Base-by-base conservation (phyloP, 177 flowering plant species). In the Tripterygium wilfordii region DNA sequence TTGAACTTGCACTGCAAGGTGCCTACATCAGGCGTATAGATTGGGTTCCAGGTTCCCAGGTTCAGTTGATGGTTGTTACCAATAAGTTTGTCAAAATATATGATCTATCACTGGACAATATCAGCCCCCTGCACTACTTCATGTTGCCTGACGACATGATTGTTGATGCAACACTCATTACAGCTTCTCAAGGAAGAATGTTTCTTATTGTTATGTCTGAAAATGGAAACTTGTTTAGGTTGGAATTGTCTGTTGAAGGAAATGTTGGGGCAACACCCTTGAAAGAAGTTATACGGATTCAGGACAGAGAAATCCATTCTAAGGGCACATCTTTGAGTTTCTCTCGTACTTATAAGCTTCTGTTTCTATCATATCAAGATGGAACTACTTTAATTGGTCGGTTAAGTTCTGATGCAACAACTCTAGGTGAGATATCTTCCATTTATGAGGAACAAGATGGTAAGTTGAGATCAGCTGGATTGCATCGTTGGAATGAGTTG, bases 21-120 rank as follows among this genome's bases (percentile, higher is more conserved):
- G 85, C 99, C 36, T 83, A 83, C 70, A 85, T 94, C 25, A 82
- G 92, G 42, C 73, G 76, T 46, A 66, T 89, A 31, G 97, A 89
- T 26, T 94, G 99, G 99, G 80, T 94, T 63, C 99, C 96, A 15
- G 97, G 95, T 53, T 84, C 96, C 42, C 97, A 87, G 60, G 97
- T 89, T 60, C 96, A 94, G 54, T 71, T 94, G 44, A 81, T 94
- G 92, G 97, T 89, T 58, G 90, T 87, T n/a, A 85, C 99, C 23
- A 87, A 87, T 64, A 71, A 42, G 54, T 94, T 87, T 74, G 88
- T 94, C 57, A 94, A 94, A 60, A 85, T 94, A 56, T 94, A 81
- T 71, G 99, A 94, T 68, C 71, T 94, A 2, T 87, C 97, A 20
- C 92, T 73, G 62, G 99, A 94, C 58, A 94, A 78, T 57, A 89